These are phyloP conservation scores for Barnettozyma wickerhamii DNA, from an alignment of 805 yeast species.

Conservation along the genomic window DNA sequence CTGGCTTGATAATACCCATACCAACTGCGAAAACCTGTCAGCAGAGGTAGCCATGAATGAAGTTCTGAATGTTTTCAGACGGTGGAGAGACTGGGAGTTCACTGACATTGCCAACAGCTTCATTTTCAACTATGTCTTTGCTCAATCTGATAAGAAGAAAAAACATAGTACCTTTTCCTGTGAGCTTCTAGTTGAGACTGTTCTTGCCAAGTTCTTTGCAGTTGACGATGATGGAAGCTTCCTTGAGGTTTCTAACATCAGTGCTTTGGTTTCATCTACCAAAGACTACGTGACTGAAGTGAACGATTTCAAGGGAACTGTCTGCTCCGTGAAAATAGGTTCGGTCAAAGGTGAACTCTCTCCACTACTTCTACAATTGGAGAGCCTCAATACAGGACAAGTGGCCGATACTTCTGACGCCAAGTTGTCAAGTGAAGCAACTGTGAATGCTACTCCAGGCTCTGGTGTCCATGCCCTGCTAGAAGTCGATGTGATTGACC, in stretches of 20 bases:
- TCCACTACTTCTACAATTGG: background rate
- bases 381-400: background rate
- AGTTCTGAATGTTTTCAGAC: conserved; percentile 55
- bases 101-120: conserved; percentile 53
- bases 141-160: background rate
- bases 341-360: conserved; percentile 1
- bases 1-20: conserved; percentile 40
- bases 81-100: conserved; percentile 94
- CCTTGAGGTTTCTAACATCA: background rate
- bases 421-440: too few relatives aligned
- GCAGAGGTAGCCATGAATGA: conserved; percentile 50
- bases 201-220: background rate
- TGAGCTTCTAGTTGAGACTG: background rate
- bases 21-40: conserved; percentile 28
- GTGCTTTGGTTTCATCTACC: background rate
- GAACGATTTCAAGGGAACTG: too few relatives aligned
- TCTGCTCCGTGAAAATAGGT: conserved; percentile 25
- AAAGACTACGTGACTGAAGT: background rate
- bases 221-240: background rate
- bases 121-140: conserved; percentile 49
- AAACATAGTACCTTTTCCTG: background rate
- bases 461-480: background rate
- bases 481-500: conserved; percentile 1
- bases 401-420: too few relatives aligned
- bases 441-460: too few relatives aligned